These are phyloP conservation scores for Macrocybe sp. DNA, from an alignment of 1,284 basidiomycete genomes.

Conservation along the genomic window DNA sequence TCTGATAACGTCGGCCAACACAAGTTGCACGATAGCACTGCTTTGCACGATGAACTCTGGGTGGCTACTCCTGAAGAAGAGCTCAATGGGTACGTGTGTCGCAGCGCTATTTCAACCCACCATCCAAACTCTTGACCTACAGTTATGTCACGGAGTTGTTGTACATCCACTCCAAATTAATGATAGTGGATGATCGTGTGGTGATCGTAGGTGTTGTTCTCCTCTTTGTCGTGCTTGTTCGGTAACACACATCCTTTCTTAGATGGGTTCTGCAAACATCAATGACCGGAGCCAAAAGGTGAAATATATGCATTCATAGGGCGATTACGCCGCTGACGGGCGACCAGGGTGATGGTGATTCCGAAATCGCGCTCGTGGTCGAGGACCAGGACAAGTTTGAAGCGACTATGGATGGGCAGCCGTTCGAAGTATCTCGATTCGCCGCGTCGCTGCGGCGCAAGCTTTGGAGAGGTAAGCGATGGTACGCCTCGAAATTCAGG, in stretches of 20 bases:
- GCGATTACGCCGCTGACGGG: background rate
- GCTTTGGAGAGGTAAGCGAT: conserved; percentile 58
- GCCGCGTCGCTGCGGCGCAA: conserved; percentile 75
- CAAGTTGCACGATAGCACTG: conserved; percentile 57
- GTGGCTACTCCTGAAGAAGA: conserved; percentile 80
- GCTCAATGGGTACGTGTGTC: conserved; percentile 54
- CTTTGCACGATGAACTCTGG: conserved; percentile 74
- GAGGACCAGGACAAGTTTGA: conserved; percentile 82
- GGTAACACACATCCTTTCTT: background rate
- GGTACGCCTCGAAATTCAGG: background rate
- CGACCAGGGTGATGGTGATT: conserved; percentile 79
- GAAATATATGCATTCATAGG: background rate
- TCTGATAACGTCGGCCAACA: conserved; percentile 78
- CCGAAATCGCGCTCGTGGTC: conserved; percentile 87
- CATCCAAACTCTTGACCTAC: conserved; percentile 1
- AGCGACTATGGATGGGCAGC: conserved; percentile 74
- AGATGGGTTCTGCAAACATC: conserved; percentile 88
- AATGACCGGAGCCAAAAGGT: conserved; percentile 84
- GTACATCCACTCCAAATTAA: conserved; percentile 80
- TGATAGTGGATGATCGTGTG: conserved; percentile 89
- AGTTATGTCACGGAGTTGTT: conserved; percentile 81
- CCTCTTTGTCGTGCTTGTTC: background rate
- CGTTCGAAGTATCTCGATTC: conserved; percentile 67
- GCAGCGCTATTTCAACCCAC: conserved; percentile 2
- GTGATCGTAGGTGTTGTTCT: conserved; percentile 62